These are phyloP conservation scores for Aspergillus sp. DNA, from an alignment of 2,329 filamentous ascomycete genomes.

Conservation along the genomic window DNA sequence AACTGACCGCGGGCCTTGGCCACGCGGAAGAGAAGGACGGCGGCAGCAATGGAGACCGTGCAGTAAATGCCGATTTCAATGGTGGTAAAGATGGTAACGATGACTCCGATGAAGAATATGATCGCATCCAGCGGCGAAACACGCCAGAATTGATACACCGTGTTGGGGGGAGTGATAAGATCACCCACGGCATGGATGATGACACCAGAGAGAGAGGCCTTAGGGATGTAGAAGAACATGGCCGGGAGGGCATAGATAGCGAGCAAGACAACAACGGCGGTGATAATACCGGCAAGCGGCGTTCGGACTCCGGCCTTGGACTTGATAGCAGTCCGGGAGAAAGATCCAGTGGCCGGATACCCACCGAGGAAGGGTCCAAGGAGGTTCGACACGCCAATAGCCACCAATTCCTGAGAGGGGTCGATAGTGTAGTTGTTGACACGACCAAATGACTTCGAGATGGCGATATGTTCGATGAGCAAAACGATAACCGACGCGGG, in stretches of 20 bases:
- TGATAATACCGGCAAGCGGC: constrained; percentile 86
- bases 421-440: constrained; percentile 96
- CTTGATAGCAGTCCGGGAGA: constrained; percentile 94
- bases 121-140: constrained; percentile 86
- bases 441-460: constrained; percentile 93
- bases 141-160: constrained; percentile 91
- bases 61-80: constrained; percentile 94
- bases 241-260: constrained; percentile 86
- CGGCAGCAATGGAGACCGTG: constrained; percentile 74
- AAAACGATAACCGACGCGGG: constrained; percentile 91
- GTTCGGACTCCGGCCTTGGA: constrained; percentile 94
- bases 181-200: constrained; percentile 97
- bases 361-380: constrained; percentile 88
- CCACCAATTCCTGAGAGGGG: constrained; percentile 92
- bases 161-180: constrained; percentile 85
- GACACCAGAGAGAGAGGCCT: constrained; percentile 75
- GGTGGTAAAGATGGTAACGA: constrained; percentile 81
- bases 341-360: constrained; percentile 91
- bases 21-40: constrained; percentile 77
- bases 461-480: constrained; percentile 94
- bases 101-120: constrained; percentile 89
- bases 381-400: constrained; percentile 86
- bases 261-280: constrained; percentile 78
- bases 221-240: constrained; percentile 93
- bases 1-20: constrained; percentile 81